Conservation (phyloP, 306 rosid genomes). For the Prunus persica region Prunus_persica_NCBIv2 NC_034012.1:9018001-9018500, state of each 20-base stretch:
- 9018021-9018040: constrained; percentile 37
- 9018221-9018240: constrained; percentile 35
- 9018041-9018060: constrained; percentile 32
- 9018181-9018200: constrained; percentile 28
- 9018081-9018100: not conserved
- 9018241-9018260: constrained; percentile 40
- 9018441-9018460: too few species aligned
- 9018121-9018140: too few species aligned
- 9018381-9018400: too few species aligned
- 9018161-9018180: constrained; percentile 9
- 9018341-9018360: constrained; percentile 30
- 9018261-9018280: constrained; percentile 55
- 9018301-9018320: constrained; percentile 42
- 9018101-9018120: not conserved
- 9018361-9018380: not conserved
- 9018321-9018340: constrained; percentile 28
- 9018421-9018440: too few species aligned
- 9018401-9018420: too few species aligned
- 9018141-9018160: not conserved
- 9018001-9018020: constrained; percentile 33
- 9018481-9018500: too few species aligned
- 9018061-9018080: constrained; percentile 31
- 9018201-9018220: constrained; percentile 21
- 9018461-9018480: too few species aligned
- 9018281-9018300: constrained; percentile 51